Conservation (phyloP, 768 basidiomycete genomes). For the Tulasnella sp. region DNA sequence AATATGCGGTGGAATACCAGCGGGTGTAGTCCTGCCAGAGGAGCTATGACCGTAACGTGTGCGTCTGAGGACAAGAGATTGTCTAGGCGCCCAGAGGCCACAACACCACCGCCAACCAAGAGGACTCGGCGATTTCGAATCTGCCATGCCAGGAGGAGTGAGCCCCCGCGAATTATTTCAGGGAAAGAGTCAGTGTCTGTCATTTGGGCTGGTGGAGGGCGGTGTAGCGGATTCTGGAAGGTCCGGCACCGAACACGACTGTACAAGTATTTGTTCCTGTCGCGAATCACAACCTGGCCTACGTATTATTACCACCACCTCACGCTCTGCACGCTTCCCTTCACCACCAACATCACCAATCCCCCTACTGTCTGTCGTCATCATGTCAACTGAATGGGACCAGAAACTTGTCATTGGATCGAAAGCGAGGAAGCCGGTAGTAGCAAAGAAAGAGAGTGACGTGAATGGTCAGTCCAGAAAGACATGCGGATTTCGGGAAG, state of each 20-base stretch:
- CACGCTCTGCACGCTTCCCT: too few species aligned
- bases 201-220: background rate
- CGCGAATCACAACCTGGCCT: too few species aligned
- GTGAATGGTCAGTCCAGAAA: conserved; percentile 36
- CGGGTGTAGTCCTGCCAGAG: conserved; percentile 48
- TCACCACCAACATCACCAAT: too few species aligned
- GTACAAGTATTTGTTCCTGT: background rate
- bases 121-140: conserved; percentile 74
- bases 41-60: conserved; percentile 64
- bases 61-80: conserved; percentile 77
- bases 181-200: background rate
- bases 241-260: background rate
- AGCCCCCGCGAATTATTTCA: conserved; percentile 37
- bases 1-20: conserved; percentile 24
- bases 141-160: conserved; percentile 89
- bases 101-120: conserved; percentile 87
- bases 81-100: conserved; percentile 80
- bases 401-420: conserved; percentile 58
- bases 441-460: conserved; percentile 47
- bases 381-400: conserved; percentile 46
- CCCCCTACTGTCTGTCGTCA: too few species aligned
- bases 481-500: background rate
- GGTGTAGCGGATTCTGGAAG: background rate
- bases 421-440: conserved; percentile 53
- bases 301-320: too few species aligned